These are phyloP conservation scores for Leccinum fallax DNA, from an alignment of 1,284 basidiomycete species.

Conservation along the genomic window DNA sequence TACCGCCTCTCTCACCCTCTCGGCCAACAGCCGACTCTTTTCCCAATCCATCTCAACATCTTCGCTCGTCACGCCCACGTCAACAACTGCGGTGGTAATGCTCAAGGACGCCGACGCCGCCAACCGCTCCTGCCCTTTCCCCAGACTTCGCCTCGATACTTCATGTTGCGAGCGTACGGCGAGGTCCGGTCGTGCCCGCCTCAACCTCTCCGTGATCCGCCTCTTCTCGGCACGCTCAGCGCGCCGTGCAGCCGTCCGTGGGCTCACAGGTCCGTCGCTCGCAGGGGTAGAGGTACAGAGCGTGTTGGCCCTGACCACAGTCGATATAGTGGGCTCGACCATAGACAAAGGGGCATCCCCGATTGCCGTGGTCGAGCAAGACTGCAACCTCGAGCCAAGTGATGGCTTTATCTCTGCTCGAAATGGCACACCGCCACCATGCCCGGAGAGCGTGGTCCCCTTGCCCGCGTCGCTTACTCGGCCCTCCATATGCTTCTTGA, in stretches of 20 bases:
- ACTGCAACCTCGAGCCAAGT: neutral
- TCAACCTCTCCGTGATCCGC: slow-evolving; percentile 32
- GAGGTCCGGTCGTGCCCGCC: slow-evolving; percentile 22
- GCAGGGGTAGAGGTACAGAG: neutral
- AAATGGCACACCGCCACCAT: neutral
- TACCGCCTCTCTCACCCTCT: slow-evolving; percentile 25
- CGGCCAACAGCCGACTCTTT: slow-evolving; percentile 27
- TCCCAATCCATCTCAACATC: slow-evolving; percentile 32
- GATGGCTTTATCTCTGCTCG: neutral
- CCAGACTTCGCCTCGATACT: neutral
- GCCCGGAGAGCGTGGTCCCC: neutral
- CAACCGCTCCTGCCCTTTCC: neutral
- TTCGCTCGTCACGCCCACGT: slow-evolving; percentile 3
- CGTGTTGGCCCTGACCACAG: neutral
- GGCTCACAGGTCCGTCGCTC: slow-evolving; percentile 5
- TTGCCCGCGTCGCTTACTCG: slow-evolving; percentile 7
- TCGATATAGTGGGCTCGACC: neutral
- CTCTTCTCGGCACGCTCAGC: slow-evolving; percentile 23
- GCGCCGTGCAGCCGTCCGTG: slow-evolving; percentile 23
- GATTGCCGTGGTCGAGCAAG: slow-evolving; percentile 6
- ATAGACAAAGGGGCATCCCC: neutral
- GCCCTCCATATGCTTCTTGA: slow-evolving; percentile 16
- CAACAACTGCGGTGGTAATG: neutral
- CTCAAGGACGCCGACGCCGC: neutral
- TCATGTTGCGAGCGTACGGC: neutral